Base-by-base conservation (phyloP, 164 flowering plant genomes). In the Santalum album region DNA sequence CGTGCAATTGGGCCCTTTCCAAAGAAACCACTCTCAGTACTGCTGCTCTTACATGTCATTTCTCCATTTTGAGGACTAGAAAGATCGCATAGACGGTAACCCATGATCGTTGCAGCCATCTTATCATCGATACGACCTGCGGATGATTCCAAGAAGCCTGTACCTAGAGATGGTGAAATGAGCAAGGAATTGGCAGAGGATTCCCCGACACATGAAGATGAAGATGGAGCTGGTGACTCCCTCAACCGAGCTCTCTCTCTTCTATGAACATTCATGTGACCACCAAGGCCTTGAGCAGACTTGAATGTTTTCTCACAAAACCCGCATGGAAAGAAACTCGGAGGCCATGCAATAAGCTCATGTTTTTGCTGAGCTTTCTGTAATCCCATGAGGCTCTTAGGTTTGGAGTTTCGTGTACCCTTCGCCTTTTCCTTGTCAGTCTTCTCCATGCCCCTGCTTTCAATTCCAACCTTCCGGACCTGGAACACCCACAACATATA, bases 281-380 rank as follows among this genome's bases (percentile, higher is more conserved):
- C 89, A 7, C 89, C 89, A 49, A 80, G 79, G 27, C 85, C 90
- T 70, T 86, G 94, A 53, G 94, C 89, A 51, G 89, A 85, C 68
- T 75, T 75, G 57, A 86, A 86, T 54, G 79, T 85, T 54, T 84
- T 81, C 54, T 68, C 79, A 70, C 94, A 86, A 56, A 83, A 86
- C 63, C 77, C 81, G 57, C 89, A 86, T 11, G 78, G 55, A 64
- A 81, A 86, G 34, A 81, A 72, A 55, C 90, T 81, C 57, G 94
- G 87, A 14, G 94, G 90, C 94, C 94, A 86, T n/a, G n/a, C n/a
- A n/a, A n/a, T n/a, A n/a, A n/a, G n/a, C 55, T 12, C 36, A 32
- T 32, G 36, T 32, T 32, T 12, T 32, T 32, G 36, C 36, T 32
- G 1, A 32, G n/a, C n/a, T n/a, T n/a, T n/a, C n/a, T n/a, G n/a